These are phyloP conservation scores for Penicillium frequentans DNA, from an alignment of 2,329 filamentous ascomycete species.

Conservation along the genomic window DNA sequence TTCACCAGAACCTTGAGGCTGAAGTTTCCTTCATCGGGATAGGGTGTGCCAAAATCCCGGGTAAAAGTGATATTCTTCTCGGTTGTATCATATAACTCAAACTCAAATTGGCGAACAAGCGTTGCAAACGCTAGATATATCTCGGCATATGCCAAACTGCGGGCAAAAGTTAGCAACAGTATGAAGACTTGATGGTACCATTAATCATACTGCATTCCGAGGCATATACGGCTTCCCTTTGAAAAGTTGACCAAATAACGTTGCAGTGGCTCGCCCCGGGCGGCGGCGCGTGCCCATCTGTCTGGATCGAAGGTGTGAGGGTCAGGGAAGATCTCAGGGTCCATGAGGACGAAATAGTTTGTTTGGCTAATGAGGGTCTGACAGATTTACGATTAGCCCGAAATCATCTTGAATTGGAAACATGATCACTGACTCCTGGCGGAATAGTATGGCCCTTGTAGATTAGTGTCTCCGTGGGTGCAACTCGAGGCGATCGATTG, in stretches of 20 bases:
- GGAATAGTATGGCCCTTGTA: constrained; percentile 35
- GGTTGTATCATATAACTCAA: constrained; percentile 13
- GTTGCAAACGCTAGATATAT: constrained; percentile 15
- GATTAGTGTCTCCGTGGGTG: constrained; percentile 25
- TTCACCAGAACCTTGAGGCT: background rate
- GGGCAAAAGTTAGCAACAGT: background rate
- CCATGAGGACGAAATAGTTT: constrained; percentile 21
- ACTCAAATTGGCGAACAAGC: constrained; percentile 13
- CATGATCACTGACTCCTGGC: constrained; percentile 22
- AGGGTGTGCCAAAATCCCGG: constrained; percentile 17
- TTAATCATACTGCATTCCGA: constrained; percentile 26
- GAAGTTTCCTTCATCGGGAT: constrained; percentile 10
- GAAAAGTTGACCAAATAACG: constrained; percentile 26
- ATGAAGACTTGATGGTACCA: background rate
- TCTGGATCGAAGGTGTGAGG: constrained; percentile 27
- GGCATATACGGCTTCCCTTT: constrained; percentile 25
- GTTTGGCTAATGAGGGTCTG: constrained; percentile 22
- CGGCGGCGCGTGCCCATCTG: constrained; percentile 22
- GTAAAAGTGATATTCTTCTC: constrained; percentile 12
- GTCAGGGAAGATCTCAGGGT: constrained; percentile 25
- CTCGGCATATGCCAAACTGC: constrained; percentile 18
- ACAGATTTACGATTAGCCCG: background rate
- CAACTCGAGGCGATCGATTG: constrained; percentile 28
- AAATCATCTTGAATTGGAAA: background rate
- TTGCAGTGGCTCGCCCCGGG: constrained; percentile 18